Conservation (phyloP, 2,329 filamentous ascomycete genomes). For the Calonectria henricotiae region DNA sequence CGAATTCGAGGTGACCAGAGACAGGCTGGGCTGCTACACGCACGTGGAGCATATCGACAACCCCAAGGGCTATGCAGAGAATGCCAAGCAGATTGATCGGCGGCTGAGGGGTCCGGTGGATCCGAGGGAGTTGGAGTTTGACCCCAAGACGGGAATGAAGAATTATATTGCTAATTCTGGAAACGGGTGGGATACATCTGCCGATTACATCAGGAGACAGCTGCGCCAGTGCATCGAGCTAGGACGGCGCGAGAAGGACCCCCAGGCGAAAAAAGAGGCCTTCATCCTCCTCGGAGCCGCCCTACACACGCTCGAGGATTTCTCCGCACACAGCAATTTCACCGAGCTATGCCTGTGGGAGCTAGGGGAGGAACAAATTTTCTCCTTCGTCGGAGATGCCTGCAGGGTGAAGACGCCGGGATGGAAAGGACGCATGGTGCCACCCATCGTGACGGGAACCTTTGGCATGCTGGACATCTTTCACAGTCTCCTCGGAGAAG, state of each 20-base stretch:
- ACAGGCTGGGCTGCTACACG: constrained; percentile 83
- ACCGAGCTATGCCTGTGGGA: constrained; percentile 81
- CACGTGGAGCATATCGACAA: constrained; percentile 82
- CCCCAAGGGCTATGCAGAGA: constrained; percentile 81
- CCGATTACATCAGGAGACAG: constrained; percentile 83
- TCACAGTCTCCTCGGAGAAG: constrained; percentile 77
- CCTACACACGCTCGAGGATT: constrained; percentile 80
- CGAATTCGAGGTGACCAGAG: constrained; percentile 85
- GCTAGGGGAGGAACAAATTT: constrained; percentile 78
- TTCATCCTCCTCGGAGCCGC: constrained; percentile 74
- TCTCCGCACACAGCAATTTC: constrained; percentile 81
- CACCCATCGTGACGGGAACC: constrained; percentile 77
- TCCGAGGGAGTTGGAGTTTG: constrained; percentile 77
- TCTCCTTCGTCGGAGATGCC: constrained; percentile 63
- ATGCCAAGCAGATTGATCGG: constrained; percentile 83
- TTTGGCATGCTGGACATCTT: constrained; percentile 76
- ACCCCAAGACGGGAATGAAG: constrained; percentile 87
- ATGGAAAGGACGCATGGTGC: constrained; percentile 69
- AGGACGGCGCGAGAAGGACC: constrained; percentile 64
- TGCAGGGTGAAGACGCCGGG: constrained; percentile 68
- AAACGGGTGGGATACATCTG: constrained; percentile 84
- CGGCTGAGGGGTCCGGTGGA: constrained; percentile 55
- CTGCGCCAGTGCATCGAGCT: constrained; percentile 80
- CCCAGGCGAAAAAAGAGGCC: constrained; percentile 44
- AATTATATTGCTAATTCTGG: constrained; percentile 93